Evolutionary conservation across 257 asterid genomes (phyloP).

Genomic region (Fraxinus americana): DNA sequence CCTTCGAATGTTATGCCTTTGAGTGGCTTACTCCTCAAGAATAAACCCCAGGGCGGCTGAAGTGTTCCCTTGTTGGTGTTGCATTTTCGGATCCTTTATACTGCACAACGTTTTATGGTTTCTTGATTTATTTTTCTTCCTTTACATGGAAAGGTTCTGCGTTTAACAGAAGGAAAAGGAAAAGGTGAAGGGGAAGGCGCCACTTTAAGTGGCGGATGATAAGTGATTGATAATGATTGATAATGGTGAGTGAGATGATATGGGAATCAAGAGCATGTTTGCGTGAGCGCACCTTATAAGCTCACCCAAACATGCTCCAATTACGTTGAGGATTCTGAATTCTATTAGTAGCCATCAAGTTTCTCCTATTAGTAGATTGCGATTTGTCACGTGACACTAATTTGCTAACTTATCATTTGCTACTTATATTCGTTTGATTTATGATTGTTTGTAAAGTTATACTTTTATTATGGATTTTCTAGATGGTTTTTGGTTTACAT

Average conservation of each 20-base stretch:
- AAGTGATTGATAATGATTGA: not conserved
- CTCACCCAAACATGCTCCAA: not conserved
- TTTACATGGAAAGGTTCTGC: not conserved
- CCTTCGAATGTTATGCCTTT: not conserved
- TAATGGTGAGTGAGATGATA: not conserved
- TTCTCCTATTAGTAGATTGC: no score
- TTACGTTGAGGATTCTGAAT: not conserved
- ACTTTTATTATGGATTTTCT: not conserved
- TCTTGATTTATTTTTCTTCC: not conserved
- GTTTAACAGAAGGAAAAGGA: not conserved
- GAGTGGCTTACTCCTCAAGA: not conserved
- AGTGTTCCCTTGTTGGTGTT: not conserved
- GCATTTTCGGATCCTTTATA: not conserved
- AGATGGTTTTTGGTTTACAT: not conserved
- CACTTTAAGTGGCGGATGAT: not conserved
- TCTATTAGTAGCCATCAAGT: no score
- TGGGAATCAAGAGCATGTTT: not conserved
- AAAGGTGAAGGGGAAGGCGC: not conserved
- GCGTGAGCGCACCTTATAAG: not conserved
- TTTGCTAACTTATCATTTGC: not conserved
- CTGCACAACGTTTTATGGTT: not conserved
- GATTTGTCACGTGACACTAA: no score
- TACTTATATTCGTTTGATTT: not conserved
- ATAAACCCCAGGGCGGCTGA: not conserved
- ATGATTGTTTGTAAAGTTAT: not conserved